A percentile compares a stretch with the other conserved stretches of the same genome.
Evolutionary conservation across 1,284 basidiomycete species (phyloP).

Genomic region (Apiotrichum gamsii): DNA sequence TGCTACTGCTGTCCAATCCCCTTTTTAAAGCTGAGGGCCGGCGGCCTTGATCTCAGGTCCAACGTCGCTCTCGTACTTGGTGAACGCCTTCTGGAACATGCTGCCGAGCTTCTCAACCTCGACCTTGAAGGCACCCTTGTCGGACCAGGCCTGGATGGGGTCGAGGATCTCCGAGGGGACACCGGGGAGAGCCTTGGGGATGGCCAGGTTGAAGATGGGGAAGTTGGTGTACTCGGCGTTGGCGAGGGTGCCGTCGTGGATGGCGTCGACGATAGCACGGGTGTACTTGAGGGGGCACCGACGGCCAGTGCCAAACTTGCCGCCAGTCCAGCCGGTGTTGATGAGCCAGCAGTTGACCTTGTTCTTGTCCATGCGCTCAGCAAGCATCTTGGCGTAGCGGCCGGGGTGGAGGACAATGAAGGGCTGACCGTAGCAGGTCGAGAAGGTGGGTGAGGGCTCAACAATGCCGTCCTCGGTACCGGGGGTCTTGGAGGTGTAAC

Average conservation of each 20-base stretch:
- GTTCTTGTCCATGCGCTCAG: conserved; percentile 85
- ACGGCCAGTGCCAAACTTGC: conserved; percentile 84
- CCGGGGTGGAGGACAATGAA: conserved; percentile 97
- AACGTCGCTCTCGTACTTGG: conserved; percentile 78
- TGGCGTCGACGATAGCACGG: conserved; percentile 90
- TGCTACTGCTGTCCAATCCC: background rate
- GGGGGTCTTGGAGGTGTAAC: conserved; percentile 82
- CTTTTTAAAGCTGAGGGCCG: conserved; percentile 54
- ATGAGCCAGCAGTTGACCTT: conserved; percentile 96
- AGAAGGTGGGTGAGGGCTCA: conserved; percentile 98
- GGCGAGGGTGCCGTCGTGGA: conserved; percentile 86
- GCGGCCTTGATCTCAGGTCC: conserved; percentile 68
- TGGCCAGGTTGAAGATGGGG: conserved; percentile 66
- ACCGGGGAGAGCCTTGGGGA: conserved; percentile 72
- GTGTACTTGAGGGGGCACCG: conserved; percentile 95
- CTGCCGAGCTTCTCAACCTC: conserved; percentile 77
- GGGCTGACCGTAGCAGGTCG: conserved; percentile 96
- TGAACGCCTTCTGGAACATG: conserved; percentile 91
- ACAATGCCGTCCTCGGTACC: conserved; percentile 97
- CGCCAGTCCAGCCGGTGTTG: conserved; percentile 98
- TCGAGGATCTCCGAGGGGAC: conserved; percentile 85
- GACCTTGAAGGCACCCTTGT: conserved; percentile 76
- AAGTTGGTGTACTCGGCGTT: conserved; percentile 83
- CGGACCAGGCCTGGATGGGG: conserved; percentile 74
- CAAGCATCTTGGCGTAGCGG: conserved; percentile 95